Base-by-base conservation (phyloP, 768 basidiomycete genomes). In the Lepiota subincarnata region DNA sequence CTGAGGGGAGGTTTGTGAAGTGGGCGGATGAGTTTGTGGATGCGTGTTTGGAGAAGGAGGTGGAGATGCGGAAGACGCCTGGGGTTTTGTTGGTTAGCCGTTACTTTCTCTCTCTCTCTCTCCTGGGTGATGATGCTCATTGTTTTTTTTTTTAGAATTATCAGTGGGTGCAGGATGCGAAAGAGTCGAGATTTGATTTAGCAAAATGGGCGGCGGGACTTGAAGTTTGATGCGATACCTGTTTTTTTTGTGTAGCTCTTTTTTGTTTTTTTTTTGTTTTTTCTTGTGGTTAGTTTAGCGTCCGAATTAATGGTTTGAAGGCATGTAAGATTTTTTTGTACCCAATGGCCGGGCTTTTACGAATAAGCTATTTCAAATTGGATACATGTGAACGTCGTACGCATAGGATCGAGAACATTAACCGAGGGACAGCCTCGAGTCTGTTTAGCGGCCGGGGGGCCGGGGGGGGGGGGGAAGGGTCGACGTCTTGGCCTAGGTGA, bases 41-140 rank as follows among this genome's bases (percentile, higher is more conserved):
- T 66, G 84, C 83, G 31, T 98, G 93, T 71, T 68, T 98, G 69
- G 62, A 86, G 66, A 99, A 99, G 71, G 89, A 97, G 64, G 92
- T 92, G 2, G 84, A 86, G 53, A 75, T 73, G 57, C 75, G 96
- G 60, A 84, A 79, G 66, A 89, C 89, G 35, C 95, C 95, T 13
- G 93, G 92, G 67, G 89, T 93, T 57, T 70, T 98, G 12, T 68
- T 90, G 71, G 88, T 93, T 67, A 43, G 84, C n/a, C n/a, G n/a
- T n/a, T n/a, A n/a, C n/a, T n/a, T n/a, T n/a, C n/a, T 76, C 24
- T 36, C 16, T 43, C 50, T 28, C 44, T 39, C 42, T 8, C 48
- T 13, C 35, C 58, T 37, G 20, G 1, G 18, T 12, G 35, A 19
- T 31, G 31, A n/a, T n/a, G 35, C 0, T 53, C 2, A 45, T 28